Evolutionary conservation across 331 rosid species (phyloP), one percentile per base, ranked within the genome.

Genomic region (Quercus tomentella): DNA sequence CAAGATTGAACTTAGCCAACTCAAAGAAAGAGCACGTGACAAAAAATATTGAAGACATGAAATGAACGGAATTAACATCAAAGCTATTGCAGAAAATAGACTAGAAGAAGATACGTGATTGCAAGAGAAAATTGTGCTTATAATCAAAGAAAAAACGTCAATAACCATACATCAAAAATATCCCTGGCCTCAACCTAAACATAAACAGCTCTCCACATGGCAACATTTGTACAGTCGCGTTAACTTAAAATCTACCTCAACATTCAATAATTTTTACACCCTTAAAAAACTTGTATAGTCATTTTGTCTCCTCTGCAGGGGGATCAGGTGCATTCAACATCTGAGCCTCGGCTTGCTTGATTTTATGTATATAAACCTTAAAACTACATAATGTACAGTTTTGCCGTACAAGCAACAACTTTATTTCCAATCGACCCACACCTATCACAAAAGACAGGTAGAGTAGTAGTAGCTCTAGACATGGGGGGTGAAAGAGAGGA

Each of bases 151-250:
- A 67, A 78, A 62, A 41, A 80, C 52, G 93, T 87, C 81, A 78
- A 79, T 68, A 81, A 70, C 56, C 89, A 93, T 90, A 88, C 89
- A 89, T 78, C 74, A 76, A 62, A 77, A 80, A 82, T 84, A 89
- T 83, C 77, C 43, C 86, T 83, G 89, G 87, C 85, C 91, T 90
- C 87, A 49, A 78, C 82, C 87, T 86, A 89, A 85, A 83, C 93
- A 92, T 82, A 73, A 89, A 90, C 94, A 88, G 88, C 91, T 89
- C 94, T 92, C 88, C 88, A 86, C 89, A 87, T 74, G 87, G 88
- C 91, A 92, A 89, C 89, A 88, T 88, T 94, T 94, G 97, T 94
- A 94, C 97, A 94, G 97, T 94, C 93, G 57, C 88, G 92, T 85
- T 82, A 80, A 85, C 86, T 63, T 74, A 68, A 72, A 23, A 80